Evolutionary conservation across 1,284 basidiomycete species (phyloP).

Genomic region (Tetrapyrgos nigripes): DNA sequence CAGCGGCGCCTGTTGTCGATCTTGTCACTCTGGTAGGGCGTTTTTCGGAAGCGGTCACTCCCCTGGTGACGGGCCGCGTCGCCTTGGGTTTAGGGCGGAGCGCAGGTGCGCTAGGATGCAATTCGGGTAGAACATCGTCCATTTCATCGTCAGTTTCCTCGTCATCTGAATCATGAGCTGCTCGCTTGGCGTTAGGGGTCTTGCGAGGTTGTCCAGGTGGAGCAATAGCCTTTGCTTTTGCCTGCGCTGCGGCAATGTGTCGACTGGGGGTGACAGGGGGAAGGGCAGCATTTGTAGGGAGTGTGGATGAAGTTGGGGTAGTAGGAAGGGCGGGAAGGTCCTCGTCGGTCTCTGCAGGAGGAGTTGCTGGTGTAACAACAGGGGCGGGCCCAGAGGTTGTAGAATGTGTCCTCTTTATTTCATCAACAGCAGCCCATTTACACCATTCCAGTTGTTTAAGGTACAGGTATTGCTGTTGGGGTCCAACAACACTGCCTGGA

Average conservation of each 20-base stretch:
- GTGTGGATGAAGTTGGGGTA: conserved; percentile 45
- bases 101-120: conserved; percentile 53
- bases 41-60: conserved; percentile 67
- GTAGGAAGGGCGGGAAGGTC: conserved; percentile 53
- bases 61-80: conserved; percentile 46
- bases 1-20: conserved; percentile 63
- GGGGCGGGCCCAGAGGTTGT: conserved; percentile 49
- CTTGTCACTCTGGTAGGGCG: conserved; percentile 75
- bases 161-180: conserved; percentile 60
- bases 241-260: conserved; percentile 70
- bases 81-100: conserved; percentile 47
- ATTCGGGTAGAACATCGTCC: conserved; percentile 67
- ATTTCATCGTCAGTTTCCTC: conserved; percentile 58
- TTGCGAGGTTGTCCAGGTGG: conserved; percentile 87
- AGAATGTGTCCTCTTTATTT: conserved; percentile 60
- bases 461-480: conserved; percentile 96
- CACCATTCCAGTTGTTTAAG: conserved; percentile 94
- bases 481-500: conserved; percentile 95
- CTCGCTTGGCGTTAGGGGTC: conserved; percentile 78
- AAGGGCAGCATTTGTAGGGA: conserved; percentile 43
- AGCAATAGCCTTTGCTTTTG: conserved; percentile 69
- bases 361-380: conserved; percentile 79
- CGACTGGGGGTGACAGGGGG: conserved; percentile 82
- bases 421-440: conserved; percentile 90
- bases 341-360: conserved; percentile 75